A percentile compares a stretch with the other conserved stretches of the same genome.
Evolutionary conservation across 495 filamentous ascomycete species (phyloP).

Genomic region (Tuber borchii): DNA sequence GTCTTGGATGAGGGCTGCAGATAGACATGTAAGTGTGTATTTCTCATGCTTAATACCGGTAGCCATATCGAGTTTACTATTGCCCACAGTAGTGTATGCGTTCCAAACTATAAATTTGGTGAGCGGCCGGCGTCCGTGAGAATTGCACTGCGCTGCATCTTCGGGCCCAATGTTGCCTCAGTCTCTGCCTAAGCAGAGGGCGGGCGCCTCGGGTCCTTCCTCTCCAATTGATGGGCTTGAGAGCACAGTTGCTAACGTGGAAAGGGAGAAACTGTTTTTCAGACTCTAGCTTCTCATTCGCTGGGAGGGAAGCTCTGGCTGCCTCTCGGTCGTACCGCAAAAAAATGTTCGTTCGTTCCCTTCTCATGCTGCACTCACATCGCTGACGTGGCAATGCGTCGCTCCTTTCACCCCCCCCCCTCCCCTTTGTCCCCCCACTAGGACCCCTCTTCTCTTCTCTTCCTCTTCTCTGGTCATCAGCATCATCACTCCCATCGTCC

Average conservation of each 20-base stretch:
- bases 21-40: background rate
- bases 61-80: background rate
- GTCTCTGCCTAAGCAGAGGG: background rate
- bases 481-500: background rate
- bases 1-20: background rate
- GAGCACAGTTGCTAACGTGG: background rate
- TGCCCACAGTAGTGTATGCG: background rate
- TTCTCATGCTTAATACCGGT: background rate
- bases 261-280: background rate
- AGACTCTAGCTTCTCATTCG: slow-evolving; percentile 1
- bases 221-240: background rate
- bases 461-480: background rate
- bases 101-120: background rate
- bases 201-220: background rate
- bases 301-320: background rate
- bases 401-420: slow-evolving; percentile 3
- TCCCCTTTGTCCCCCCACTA: background rate
- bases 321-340: background rate
- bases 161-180: background rate
- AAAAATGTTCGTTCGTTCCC: slow-evolving; percentile 1
- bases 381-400: slow-evolving; percentile 4
- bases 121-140: background rate
- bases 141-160: background rate
- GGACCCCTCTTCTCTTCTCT: background rate
- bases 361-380: background rate